Evolutionary conservation across 140 eudicot species (phyloP).

Genomic region (Cichorium intybus): DNA sequence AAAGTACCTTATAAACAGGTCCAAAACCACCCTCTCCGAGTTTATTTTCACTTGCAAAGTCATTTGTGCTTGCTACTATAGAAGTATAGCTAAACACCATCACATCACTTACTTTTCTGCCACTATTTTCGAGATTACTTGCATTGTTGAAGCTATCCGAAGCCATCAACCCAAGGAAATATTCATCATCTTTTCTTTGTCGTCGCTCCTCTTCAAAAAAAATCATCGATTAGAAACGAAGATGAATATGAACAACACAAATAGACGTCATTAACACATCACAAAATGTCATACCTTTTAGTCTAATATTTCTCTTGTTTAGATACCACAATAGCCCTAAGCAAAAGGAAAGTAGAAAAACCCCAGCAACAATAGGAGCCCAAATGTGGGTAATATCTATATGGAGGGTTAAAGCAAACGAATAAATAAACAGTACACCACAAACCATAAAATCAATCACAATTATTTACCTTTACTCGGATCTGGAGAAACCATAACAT

Average conservation of each 20-base stretch:
- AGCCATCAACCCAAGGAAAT: conserved; percentile 29
- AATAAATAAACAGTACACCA: too few relatives aligned
- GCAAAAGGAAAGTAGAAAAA: conserved; percentile 15
- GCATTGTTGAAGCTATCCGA: conserved; percentile 30
- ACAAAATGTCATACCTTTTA: conserved; percentile 24
- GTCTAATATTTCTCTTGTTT: conserved; percentile 23
- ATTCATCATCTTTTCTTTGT: conserved; percentile 16
- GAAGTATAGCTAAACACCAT: conserved; percentile 29
- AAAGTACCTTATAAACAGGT: conserved; percentile 45
- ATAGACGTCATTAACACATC: neutral
- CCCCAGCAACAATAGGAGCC: conserved; percentile 1
- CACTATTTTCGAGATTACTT: conserved; percentile 3
- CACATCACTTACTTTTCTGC: conserved; percentile 30
- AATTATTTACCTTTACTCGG: conserved; percentile 22
- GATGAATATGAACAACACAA: neutral
- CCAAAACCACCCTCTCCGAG: conserved; percentile 59
- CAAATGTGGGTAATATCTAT: too few relatives aligned
- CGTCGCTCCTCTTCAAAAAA: conserved; percentile 24
- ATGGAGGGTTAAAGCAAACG: too few relatives aligned
- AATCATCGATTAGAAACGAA: neutral
- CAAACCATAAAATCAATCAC: neutral
- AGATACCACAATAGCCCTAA: conserved; percentile 16
- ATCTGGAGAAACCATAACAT: conserved; percentile 15
- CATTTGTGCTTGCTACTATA: conserved; percentile 33
- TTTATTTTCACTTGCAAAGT: conserved; percentile 32